These are phyloP conservation scores for Leccinellum rugosiceps DNA, from an alignment of 768 basidiomycete species.

Conservation along the genomic window DNA sequence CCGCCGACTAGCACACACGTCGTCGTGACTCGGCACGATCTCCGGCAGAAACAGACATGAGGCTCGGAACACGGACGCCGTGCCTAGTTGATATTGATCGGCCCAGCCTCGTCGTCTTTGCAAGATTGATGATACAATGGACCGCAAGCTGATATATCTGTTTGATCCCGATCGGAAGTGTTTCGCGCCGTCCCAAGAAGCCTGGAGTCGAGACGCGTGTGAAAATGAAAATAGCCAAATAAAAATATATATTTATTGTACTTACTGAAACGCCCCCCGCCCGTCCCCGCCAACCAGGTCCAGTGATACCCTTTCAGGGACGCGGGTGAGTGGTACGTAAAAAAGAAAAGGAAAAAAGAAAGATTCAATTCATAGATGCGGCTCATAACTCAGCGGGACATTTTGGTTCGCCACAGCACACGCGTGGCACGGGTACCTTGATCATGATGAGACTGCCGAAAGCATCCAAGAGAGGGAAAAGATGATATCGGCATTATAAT, in stretches of 20 bases:
- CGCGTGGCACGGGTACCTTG: constrained; percentile 4
- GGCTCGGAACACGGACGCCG: not conserved
- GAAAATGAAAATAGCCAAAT: not conserved
- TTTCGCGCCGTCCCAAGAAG: not conserved
- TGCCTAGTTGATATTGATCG: not conserved
- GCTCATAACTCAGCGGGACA: not conserved
- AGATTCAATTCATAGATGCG: not conserved
- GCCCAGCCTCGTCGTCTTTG: not conserved
- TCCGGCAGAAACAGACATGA: not conserved
- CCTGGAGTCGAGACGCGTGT: not conserved
- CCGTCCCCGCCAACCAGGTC: not conserved
- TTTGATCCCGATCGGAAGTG: not conserved
- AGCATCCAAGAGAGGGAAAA: not conserved
- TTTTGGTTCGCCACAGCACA: not conserved
- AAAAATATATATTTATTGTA: not conserved
- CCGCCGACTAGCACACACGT: not conserved
- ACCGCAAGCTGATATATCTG: not conserved
- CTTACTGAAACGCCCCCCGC: not conserved
- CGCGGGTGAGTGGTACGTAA: not conserved
- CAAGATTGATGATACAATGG: not conserved
- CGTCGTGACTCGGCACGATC: not conserved
- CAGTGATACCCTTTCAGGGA: not conserved
- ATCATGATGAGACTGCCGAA: not conserved
- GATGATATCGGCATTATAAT: constrained; percentile 19
- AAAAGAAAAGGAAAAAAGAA: not conserved